Conservation (phyloP, 2,329 filamentous ascomycete genomes). For the Knufia fluminis region DNA sequence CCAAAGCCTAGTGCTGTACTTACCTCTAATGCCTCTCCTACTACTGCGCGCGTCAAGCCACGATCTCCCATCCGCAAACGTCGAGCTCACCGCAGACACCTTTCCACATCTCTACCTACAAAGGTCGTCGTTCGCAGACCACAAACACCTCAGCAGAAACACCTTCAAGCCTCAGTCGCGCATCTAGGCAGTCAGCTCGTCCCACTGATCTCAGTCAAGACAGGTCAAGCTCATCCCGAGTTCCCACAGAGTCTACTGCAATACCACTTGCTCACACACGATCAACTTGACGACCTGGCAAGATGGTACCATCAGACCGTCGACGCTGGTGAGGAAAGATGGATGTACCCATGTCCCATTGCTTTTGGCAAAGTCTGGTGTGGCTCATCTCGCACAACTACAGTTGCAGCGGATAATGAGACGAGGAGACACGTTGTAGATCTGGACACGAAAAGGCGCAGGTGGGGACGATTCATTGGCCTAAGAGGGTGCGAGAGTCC, state of each 20-base stretch:
- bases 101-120: constrained; percentile 6
- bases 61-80: constrained; percentile 16
- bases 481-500: constrained; percentile 30
- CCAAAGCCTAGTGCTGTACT: constrained; percentile 6
- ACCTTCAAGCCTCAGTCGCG: constrained; percentile 15
- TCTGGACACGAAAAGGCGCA: constrained; percentile 30
- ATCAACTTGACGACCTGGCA: constrained; percentile 34
- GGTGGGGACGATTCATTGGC: constrained; percentile 38
- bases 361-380: constrained; percentile 12
- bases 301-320: constrained; percentile 35
- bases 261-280: constrained; percentile 34
- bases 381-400: constrained; percentile 1
- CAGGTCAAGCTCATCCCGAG: constrained; percentile 28
- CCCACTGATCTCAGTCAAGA: constrained; percentile 31
- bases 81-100: constrained; percentile 1
- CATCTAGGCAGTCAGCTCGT: constrained; percentile 27
- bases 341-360: constrained; percentile 28
- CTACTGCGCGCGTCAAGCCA: background rate
- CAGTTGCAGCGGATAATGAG: background rate
- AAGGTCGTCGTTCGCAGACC: background rate
- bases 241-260: constrained; percentile 32
- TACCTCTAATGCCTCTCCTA: background rate
- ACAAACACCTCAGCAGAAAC: constrained; percentile 8
- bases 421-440: constrained; percentile 19
- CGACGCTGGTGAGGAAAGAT: constrained; percentile 27